These are phyloP conservation scores for Nakazawaea populi DNA, from an alignment of 805 yeast species.

Conservation along the genomic window DNA sequence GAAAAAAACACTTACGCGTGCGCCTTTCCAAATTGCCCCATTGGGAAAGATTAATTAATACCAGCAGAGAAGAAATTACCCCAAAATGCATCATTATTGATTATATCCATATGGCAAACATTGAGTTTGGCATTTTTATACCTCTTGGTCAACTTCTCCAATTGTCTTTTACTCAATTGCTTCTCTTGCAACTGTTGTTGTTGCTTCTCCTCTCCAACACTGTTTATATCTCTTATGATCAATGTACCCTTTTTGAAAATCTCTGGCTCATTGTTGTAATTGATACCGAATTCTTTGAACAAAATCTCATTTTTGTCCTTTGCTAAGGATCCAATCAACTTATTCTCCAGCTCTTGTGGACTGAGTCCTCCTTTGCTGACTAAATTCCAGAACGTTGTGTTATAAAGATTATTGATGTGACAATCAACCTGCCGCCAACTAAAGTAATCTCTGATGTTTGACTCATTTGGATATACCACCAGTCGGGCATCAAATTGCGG, in stretches of 20 bases:
- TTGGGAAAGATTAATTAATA: not conserved
- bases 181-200: not conserved
- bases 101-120: conserved; percentile 52
- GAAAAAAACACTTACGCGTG: too few relatives aligned
- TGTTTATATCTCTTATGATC: conserved; percentile 40
- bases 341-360: conserved; percentile 76
- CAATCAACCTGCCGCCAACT: conserved; percentile 96
- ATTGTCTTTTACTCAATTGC: conserved; percentile 35
- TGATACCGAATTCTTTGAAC: conserved; percentile 71
- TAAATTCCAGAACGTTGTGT: conserved; percentile 88
- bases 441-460: conserved; percentile 69
- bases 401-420: conserved; percentile 91
- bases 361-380: conserved; percentile 64
- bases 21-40: not conserved
- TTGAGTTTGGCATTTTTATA: conserved; percentile 40
- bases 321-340: conserved; percentile 70
- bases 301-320: conserved; percentile 86
- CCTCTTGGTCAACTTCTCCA: conserved; percentile 42
- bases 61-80: conserved; percentile 9
- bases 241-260: conserved; percentile 82
- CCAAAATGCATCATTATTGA: conserved; percentile 60
- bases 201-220: conserved; percentile 6
- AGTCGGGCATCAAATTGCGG: conserved; percentile 94
- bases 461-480: conserved; percentile 68
- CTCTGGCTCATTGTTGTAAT: conserved; percentile 88